phyloP scores from a whole-genome alignment of 805 yeast species.

The Brettanomyces custersianus region DNA sequence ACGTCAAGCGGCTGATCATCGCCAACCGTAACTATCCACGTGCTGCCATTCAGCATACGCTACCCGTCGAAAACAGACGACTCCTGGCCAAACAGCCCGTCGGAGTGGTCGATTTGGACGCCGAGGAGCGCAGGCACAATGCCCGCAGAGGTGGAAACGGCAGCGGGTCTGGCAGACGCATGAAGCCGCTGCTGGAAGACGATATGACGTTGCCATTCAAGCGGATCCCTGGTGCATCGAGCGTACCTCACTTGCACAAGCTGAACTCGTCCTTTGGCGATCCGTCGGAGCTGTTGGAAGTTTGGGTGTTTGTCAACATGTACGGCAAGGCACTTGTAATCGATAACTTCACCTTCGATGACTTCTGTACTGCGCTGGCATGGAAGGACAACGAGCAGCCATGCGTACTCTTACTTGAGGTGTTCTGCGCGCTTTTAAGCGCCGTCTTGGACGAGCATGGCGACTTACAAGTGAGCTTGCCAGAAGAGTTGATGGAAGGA shows the following conservation, averaged over 20 bases:
- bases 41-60: conserved; percentile 9
- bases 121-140: background rate
- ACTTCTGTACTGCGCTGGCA: conserved; percentile 49
- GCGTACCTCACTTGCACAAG: conserved; percentile 19
- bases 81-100: conserved; percentile 4
- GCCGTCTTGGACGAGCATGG: conserved; percentile 39
- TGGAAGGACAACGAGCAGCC: conserved; percentile 36
- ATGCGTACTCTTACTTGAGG: conserved; percentile 51
- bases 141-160: background rate
- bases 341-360: conserved; percentile 78
- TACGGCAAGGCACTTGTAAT: conserved; percentile 54
- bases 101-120: background rate
- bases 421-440: conserved; percentile 57
- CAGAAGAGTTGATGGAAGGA: conserved; percentile 18
- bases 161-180: background rate
- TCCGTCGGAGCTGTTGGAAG: conserved; percentile 44
- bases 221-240: conserved; percentile 7
- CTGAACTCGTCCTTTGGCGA: conserved; percentile 14
- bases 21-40: conserved; percentile 12
- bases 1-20: conserved; percentile 5
- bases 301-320: conserved; percentile 69
- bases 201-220: conserved; percentile 25
- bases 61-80: conserved; percentile 7
- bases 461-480: conserved; percentile 17
- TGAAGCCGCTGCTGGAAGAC: conserved; percentile 9